Evolutionary conservation across 1,284 basidiomycete genomes (phyloP), one percentile per base, ranked within the genome.

Genomic region (Ustilago sp.): DNA sequence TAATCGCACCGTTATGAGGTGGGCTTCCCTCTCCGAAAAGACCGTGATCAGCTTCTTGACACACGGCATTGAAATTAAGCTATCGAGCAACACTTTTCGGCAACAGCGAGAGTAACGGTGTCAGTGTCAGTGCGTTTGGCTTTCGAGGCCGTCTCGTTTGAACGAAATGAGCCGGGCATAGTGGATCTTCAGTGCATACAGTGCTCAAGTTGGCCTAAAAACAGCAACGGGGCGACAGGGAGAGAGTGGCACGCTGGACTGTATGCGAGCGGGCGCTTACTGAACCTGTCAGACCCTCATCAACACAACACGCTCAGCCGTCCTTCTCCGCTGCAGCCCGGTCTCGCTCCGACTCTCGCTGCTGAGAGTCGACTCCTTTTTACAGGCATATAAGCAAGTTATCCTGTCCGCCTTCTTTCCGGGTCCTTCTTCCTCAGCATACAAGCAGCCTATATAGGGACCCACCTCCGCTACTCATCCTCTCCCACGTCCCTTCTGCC

Each of bases 221-320:
- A 17, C 9, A 39, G 38, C 15, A 17, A 9, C 9, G 38, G 38
- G 2, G n/a, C 11, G 8, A 23, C 7, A 23, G 47, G 32, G n/a
- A 51, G 34, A 45, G 43, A 51, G 48, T 60, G 53, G 28, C 19
- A 48, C 15, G 8, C 43, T 43, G 31, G 8, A 50, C 13, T 31
- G 57, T 41, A 28, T 38, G 36, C 53, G 41, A 45, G 48, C 48
- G 31, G 43, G 12, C 47, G 31, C 56, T 34, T 28, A 12, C 8
- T 13, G 47, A 50, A 63, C 52, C 60, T 63, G 67, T 69, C 67
- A 69, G 38, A 56, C 34, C 57, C 67, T 69, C 52, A 55, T 69
- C 67, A 69, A 43, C 35, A 43, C 35, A 19, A 19, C 43, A 45
- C 43, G 43, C 43, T 19, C 7, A 45, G 43, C 43, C 43, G 43